phyloP scores from a whole-genome alignment of 129 eudicot species.

The Apium graveolens region DNA sequence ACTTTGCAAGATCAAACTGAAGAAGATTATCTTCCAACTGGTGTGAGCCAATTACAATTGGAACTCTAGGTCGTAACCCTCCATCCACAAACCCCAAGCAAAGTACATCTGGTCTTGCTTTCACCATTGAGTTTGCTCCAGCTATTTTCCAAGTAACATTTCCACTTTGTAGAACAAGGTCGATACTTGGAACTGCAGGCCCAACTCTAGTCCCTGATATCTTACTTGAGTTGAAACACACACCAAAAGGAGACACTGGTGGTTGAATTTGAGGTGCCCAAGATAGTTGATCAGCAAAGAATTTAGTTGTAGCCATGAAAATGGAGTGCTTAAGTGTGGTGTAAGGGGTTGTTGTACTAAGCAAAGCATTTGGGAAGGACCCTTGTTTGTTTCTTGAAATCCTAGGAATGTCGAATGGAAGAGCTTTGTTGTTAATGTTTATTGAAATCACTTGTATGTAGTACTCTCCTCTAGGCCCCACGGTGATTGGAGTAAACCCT shows the following conservation, averaged over 20 bases:
- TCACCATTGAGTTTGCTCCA: constrained; percentile 34
- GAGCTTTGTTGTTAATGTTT: constrained; percentile 20
- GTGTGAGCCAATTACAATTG: constrained; percentile 33
- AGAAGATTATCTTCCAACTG: constrained; percentile 41
- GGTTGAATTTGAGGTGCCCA: constrained; percentile 20
- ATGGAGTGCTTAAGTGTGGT: constrained; percentile 33
- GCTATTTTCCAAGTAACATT: constrained; percentile 26
- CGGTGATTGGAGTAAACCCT: constrained; percentile 32
- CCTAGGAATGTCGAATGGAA: constrained; percentile 18
- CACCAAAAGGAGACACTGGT: constrained; percentile 33
- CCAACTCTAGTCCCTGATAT: constrained; percentile 12
- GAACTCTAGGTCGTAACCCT: constrained; percentile 23
- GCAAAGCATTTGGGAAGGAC: constrained; percentile 6
- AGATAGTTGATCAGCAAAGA: constrained; percentile 16
- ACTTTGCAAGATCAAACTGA: constrained; percentile 36
- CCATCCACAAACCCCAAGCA: constrained; percentile 50
- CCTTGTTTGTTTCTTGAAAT: not conserved
- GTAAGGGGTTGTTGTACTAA: constrained; percentile 43
- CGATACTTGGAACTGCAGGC: constrained; percentile 26
- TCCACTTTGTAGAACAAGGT: constrained; percentile 25
- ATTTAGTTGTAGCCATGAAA: constrained; percentile 15
- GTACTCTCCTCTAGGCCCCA: constrained; percentile 35
- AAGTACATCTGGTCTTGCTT: constrained; percentile 28
- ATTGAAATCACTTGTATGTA: constrained; percentile 31
- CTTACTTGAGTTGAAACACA: constrained; percentile 30